Evolutionary conservation across 768 basidiomycete genomes (phyloP).

Genomic region (Rhizopogon vinicolor): DNA sequence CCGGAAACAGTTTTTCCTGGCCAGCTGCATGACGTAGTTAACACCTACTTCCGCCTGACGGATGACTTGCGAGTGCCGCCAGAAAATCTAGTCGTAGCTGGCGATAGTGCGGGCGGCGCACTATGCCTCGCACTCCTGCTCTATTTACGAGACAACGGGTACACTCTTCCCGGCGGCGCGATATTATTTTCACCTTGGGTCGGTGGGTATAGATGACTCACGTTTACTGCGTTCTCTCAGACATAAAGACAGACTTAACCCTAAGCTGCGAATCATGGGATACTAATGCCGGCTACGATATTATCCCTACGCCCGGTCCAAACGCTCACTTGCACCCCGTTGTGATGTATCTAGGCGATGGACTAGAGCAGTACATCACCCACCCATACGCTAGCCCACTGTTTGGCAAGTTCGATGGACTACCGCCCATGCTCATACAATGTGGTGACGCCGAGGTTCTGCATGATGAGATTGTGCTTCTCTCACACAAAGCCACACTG

Average conservation of each 20-base stretch:
- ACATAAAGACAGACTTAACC: constrained; percentile 62
- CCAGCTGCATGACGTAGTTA: constrained; percentile 80
- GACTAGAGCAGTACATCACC: constrained; percentile 77
- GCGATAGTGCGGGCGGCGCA: constrained; percentile 94
- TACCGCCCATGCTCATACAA: constrained; percentile 90
- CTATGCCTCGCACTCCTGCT: constrained; percentile 80
- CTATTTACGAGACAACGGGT: constrained; percentile 91
- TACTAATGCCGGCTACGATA: constrained; percentile 82
- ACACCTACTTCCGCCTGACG: constrained; percentile 79
- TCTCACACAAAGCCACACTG: constrained; percentile 89
- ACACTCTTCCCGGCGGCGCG: constrained; percentile 78
- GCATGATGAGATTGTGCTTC: constrained; percentile 86
- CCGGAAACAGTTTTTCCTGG: constrained; percentile 95
- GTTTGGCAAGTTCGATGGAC: constrained; percentile 81
- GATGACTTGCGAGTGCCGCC: constrained; percentile 89
- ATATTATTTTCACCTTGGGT: constrained; percentile 96
- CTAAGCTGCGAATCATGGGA: constrained; percentile 99
- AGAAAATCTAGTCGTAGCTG: constrained; percentile 83
- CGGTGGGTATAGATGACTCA: constrained; percentile 48
- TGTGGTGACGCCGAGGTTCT: constrained; percentile 93
- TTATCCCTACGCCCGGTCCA: constrained; percentile 65
- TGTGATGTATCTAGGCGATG: constrained; percentile 85
- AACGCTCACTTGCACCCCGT: constrained; percentile 92
- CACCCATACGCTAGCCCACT: constrained; percentile 96
- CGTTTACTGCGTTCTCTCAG: constrained; percentile 2